Conservation (phyloP, 2,329 filamentous ascomycete species). For the Fusarium tanahbumbuense region DNA sequence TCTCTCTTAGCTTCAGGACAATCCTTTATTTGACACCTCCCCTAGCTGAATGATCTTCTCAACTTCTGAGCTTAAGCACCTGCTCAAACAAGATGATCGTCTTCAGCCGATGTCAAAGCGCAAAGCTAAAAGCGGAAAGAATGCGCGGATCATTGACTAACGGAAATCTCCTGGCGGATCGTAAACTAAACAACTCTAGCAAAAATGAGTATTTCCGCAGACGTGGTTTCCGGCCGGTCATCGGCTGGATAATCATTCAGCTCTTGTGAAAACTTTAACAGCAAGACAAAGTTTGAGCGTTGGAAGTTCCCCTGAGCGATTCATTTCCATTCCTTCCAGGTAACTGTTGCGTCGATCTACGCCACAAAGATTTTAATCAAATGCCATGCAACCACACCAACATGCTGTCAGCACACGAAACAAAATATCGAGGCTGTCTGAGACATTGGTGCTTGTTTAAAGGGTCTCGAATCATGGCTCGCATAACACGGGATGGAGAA, state of each 20-base stretch:
- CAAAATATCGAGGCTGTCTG: neutral
- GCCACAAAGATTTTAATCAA: neutral
- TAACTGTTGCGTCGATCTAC: neutral
- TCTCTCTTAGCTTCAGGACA: neutral
- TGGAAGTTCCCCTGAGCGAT: conserved; percentile 7
- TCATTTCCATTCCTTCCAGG: neutral
- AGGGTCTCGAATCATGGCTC: neutral
- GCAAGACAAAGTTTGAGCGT: neutral
- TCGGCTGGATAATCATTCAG: neutral
- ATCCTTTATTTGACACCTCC: neutral
- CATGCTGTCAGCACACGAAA: neutral
- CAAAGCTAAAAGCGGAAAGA: neutral
- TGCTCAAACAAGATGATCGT: neutral
- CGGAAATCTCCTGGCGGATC: neutral
- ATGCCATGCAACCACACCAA: neutral
- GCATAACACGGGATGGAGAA: neutral
- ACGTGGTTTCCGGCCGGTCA: neutral
- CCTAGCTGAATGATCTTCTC: neutral
- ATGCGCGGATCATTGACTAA: neutral
- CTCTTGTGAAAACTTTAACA: neutral
- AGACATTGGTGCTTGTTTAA: neutral
- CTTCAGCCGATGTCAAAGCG: neutral
- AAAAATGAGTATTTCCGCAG: neutral
- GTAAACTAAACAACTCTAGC: neutral
- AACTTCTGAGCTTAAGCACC: neutral